phyloP scores from a whole-genome alignment of 768 basidiomycete genomes.

The Boletales sp. region DNA sequence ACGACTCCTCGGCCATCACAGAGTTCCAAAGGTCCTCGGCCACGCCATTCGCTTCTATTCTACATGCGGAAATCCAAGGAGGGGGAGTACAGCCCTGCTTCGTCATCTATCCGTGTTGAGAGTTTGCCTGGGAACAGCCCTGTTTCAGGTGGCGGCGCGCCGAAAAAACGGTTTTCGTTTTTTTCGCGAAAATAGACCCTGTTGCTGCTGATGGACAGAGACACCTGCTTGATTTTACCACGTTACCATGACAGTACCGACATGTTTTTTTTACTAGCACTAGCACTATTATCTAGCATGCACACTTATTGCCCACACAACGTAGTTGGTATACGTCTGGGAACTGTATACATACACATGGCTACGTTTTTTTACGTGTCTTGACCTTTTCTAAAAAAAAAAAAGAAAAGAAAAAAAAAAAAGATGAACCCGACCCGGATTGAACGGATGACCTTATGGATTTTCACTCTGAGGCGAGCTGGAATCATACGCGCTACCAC shows the following conservation, averaged over 20 bases:
- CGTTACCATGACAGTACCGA: conserved; percentile 15
- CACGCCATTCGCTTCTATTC: conserved; percentile 27
- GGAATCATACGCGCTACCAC: conserved; percentile 41
- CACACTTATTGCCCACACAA: conserved; percentile 13
- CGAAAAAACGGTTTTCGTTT: conserved; percentile 29
- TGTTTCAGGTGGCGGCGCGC: background rate
- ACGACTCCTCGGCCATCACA: conserved; percentile 25
- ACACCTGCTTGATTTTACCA: conserved; percentile 2
- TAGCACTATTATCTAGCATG: conserved; percentile 11
- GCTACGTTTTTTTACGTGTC: background rate
- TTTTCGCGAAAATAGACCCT: conserved; percentile 29
- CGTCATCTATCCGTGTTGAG: conserved; percentile 21
- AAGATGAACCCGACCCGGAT: conserved; percentile 41
- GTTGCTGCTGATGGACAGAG: conserved; percentile 4
- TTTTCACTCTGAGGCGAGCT: conserved; percentile 12
- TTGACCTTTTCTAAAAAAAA: background rate
- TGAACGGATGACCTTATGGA: conserved; percentile 48
- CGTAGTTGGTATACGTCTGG: conserved; percentile 8
- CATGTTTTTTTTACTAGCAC: conserved; percentile 6
- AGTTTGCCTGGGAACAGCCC: conserved; percentile 8
- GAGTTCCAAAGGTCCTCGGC: conserved; percentile 24
- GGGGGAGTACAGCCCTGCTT: conserved; percentile 20
- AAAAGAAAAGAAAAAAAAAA: conserved; percentile 2
- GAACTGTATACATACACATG: conserved; percentile 7
- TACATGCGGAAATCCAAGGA: conserved; percentile 29